A percentile compares a stretch with the other conserved stretches of the same genome.
Evolutionary conservation across 176 grass and related monocot species (phyloP).

Genomic region (Oryza glaberrima): DNA sequence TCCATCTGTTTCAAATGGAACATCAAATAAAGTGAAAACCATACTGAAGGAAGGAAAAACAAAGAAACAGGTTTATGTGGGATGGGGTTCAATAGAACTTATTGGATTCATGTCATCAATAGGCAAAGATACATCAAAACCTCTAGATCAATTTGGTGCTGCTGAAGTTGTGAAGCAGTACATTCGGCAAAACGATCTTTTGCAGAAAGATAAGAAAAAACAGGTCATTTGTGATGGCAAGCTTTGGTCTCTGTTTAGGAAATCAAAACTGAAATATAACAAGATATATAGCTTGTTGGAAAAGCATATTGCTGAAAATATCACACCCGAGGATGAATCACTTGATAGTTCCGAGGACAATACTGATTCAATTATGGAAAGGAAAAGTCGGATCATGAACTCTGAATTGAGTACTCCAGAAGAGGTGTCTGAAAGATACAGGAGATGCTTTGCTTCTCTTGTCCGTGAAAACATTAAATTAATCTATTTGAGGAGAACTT

Average conservation of each 20-base stretch:
- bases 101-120: slow-evolving; percentile 73
- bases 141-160: slow-evolving; percentile 68
- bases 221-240: slow-evolving; percentile 64
- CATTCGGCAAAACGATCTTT: slow-evolving; percentile 56
- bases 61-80: slow-evolving; percentile 65
- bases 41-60: slow-evolving; percentile 48
- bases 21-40: slow-evolving; percentile 47
- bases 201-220: slow-evolving; percentile 62
- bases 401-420: slow-evolving; percentile 34
- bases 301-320: slow-evolving; percentile 72
- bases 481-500: slow-evolving; percentile 73
- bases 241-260: slow-evolving; percentile 68
- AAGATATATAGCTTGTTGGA: slow-evolving; percentile 73
- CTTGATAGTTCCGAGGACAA: slow-evolving; percentile 58
- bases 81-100: slow-evolving; percentile 77
- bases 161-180: slow-evolving; percentile 71
- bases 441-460: slow-evolving; percentile 65
- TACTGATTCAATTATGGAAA: slow-evolving; percentile 42
- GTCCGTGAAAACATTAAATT: slow-evolving; percentile 65
- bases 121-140: slow-evolving; percentile 58
- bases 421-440: slow-evolving; percentile 44
- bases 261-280: slow-evolving; percentile 59
- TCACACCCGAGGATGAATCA: slow-evolving; percentile 53
- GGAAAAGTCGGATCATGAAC: slow-evolving; percentile 26
- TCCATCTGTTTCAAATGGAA: slow-evolving; percentile 43